phyloP scores from a whole-genome alignment of 257 asterid genomes.

The Schizonepeta tenuifolia region DNA sequence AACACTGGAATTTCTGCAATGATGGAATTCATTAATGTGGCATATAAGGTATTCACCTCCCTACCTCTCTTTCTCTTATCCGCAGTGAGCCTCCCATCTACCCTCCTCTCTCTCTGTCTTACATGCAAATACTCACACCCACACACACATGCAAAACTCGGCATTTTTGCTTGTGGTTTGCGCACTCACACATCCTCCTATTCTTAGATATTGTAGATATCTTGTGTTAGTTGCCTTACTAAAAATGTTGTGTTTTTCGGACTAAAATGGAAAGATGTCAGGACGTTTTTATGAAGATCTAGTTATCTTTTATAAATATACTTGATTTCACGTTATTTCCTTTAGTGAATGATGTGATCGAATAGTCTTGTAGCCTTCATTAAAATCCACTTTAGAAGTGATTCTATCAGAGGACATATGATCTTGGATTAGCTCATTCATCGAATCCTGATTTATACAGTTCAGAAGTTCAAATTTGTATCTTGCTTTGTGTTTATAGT shows the following conservation, averaged over 20 bases:
- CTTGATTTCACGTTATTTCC: neutral
- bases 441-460: neutral
- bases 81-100: neutral
- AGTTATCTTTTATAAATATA: too few species aligned
- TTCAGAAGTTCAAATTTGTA: conserved; percentile 20
- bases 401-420: neutral
- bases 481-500: conserved; percentile 48
- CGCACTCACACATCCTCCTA: neutral
- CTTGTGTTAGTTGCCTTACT: too few species aligned
- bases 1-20: conserved; percentile 98
- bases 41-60: conserved; percentile 65
- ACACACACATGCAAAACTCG: neutral
- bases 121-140: neutral
- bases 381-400: conserved; percentile 1
- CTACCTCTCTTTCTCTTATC: neutral
- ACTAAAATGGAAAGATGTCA: too few species aligned
- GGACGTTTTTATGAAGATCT: too few species aligned
- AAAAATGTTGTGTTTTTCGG: too few species aligned
- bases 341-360: neutral
- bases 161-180: neutral
- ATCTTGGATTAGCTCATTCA: conserved; percentile 2
- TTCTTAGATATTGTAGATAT: neutral
- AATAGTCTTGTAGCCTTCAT: neutral
- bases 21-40: conserved; percentile 98
- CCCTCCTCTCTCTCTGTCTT: neutral